A percentile compares a stretch with the other conserved stretches of the same genome.
These are phyloP conservation scores for Scheffersomyces spartinae DNA, from an alignment of 805 yeast species.

Conservation along the genomic window DNA sequence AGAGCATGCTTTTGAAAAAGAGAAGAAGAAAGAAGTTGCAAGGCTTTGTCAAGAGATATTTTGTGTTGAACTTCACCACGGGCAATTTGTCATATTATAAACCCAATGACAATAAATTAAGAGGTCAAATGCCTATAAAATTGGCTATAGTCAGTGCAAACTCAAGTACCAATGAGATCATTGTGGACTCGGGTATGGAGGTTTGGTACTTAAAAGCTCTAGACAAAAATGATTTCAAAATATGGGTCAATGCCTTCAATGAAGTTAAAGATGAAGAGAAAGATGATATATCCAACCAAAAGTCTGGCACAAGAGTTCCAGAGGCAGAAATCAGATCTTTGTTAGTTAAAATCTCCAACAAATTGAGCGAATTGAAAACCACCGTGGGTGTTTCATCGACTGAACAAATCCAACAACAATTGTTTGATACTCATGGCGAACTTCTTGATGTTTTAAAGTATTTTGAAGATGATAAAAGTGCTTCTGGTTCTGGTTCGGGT, in stretches of 20 bases:
- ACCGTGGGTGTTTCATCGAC: too few species aligned
- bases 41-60: slow-evolving; percentile 78
- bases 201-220: slow-evolving; percentile 79
- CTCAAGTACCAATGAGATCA: slow-evolving; percentile 51
- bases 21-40: slow-evolving; percentile 73
- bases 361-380: too few species aligned
- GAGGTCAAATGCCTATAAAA: slow-evolving; percentile 88
- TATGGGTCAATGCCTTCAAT: slow-evolving; percentile 79
- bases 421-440: too few species aligned
- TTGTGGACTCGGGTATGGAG: slow-evolving; percentile 91
- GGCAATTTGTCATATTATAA: slow-evolving; percentile 80
- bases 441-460: too few species aligned
- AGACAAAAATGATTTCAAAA: slow-evolving; percentile 51
- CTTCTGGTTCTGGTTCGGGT: too few species aligned
- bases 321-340: too few species aligned
- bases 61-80: slow-evolving; percentile 68
- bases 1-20: slow-evolving; percentile 69
- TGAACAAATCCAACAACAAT: too few species aligned
- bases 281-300: too few species aligned
- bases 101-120: slow-evolving; percentile 55
- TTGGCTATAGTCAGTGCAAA: slow-evolving; percentile 78
- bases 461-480: too few species aligned
- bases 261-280: slow-evolving; percentile 22
- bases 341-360: too few species aligned
- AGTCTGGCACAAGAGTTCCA: too few species aligned